A percentile compares a stretch with the other conserved stretches of the same genome.
phyloP scores from a whole-genome alignment of 225 moss, liverwort and hornwort genomes.

The Sphagnum tenellum region DNA sequence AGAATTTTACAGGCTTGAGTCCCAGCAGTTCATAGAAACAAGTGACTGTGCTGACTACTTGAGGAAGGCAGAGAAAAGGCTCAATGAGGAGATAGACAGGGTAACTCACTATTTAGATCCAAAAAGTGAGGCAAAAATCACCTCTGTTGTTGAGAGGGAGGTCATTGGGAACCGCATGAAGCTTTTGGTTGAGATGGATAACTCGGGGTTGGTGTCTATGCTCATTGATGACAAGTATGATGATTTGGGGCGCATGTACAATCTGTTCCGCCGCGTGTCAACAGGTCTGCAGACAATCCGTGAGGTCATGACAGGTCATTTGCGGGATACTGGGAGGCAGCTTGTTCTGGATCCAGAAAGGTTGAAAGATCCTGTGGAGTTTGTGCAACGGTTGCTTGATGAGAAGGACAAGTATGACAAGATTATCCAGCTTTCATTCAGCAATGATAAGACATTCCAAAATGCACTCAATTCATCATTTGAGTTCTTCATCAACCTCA shows the following conservation, averaged over 20 bases:
- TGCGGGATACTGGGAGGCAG: constrained; percentile 53
- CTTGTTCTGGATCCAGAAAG: constrained; percentile 56
- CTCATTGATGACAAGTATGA: constrained; percentile 57
- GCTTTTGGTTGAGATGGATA: constrained; percentile 57
- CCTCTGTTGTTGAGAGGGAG: constrained; percentile 55
- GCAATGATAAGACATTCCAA: constrained; percentile 62
- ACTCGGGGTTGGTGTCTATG: constrained; percentile 55
- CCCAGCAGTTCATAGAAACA: constrained; percentile 60
- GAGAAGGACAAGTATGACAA: constrained; percentile 63
- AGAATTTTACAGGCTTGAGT: constrained; percentile 53
- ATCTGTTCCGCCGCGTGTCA: constrained; percentile 46
- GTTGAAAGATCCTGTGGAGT: constrained; percentile 59
- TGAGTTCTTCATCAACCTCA: constrained; percentile 56
- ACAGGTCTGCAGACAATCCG: constrained; percentile 51
- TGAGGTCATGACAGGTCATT: constrained; percentile 57
- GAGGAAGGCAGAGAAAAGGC: constrained; percentile 51
- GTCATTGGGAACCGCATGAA: constrained; percentile 59
- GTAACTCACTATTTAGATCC: constrained; percentile 52
- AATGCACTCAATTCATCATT: constrained; percentile 60
- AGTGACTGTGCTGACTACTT: constrained; percentile 55
- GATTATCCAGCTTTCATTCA: constrained; percentile 60
- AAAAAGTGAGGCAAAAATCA: constrained; percentile 52
- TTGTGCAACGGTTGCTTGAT: constrained; percentile 51
- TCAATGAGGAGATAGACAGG: constrained; percentile 56
- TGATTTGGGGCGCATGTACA: constrained; percentile 52